Percentiles rank a stretch among this genome's conserved stretches.
These are phyloP conservation scores for Coniella vitis DNA, from an alignment of 2,329 filamentous ascomycete genomes.

Conservation along the genomic window DNA sequence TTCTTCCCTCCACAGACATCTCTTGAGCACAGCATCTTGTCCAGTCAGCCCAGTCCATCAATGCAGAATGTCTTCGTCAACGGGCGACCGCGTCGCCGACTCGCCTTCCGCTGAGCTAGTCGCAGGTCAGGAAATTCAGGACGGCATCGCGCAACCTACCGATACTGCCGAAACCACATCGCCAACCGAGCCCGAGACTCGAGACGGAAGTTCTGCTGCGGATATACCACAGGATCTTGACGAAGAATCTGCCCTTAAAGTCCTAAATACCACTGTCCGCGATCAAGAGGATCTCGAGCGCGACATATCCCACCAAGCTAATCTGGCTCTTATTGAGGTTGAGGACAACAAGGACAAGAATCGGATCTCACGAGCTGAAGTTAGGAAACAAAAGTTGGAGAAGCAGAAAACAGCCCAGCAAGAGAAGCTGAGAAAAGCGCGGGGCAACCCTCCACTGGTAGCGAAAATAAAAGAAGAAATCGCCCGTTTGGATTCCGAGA, in stretches of 20 bases:
- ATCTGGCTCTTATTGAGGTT: conserved; percentile 50
- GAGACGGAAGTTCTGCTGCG: conserved; percentile 3
- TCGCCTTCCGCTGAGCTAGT: background rate
- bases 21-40: too few relatives aligned
- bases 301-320: conserved; percentile 66
- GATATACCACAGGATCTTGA: conserved; percentile 30
- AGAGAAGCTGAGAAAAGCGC: conserved; percentile 37
- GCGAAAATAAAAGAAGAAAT: conserved; percentile 59
- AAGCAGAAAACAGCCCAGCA: conserved; percentile 54
- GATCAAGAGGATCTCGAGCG: conserved; percentile 88
- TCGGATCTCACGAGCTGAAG: conserved; percentile 52
- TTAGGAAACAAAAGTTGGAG: conserved; percentile 52
- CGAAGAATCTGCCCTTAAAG: conserved; percentile 54
- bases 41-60: too few relatives aligned
- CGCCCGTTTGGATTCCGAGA: conserved; percentile 55
- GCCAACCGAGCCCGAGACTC: background rate
- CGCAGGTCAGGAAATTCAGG: background rate
- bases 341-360: conserved; percentile 58
- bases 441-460: conserved; percentile 42
- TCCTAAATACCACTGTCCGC: conserved; percentile 62
- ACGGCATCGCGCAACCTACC: background rate
- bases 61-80: background rate
- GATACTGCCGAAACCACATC: background rate
- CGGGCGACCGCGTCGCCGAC: background rate
- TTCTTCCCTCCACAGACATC: too few relatives aligned